A percentile compares a stretch with the other conserved stretches of the same genome.
These are phyloP conservation scores for Coleophoma eucalyptorum DNA, from an alignment of 2,329 filamentous ascomycete genomes.

Conservation along the genomic window DNA sequence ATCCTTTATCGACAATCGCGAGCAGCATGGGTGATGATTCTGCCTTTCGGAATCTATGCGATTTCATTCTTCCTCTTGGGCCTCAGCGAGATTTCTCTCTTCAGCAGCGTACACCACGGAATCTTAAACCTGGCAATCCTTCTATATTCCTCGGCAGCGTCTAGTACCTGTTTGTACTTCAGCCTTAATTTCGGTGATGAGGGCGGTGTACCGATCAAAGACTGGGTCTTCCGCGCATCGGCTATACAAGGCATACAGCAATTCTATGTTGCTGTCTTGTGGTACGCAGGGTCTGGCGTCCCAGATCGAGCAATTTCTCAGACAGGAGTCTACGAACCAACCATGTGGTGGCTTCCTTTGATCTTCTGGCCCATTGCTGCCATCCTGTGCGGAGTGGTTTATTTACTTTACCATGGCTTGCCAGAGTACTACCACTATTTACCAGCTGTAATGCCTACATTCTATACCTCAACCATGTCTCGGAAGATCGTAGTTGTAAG, in stretches of 20 bases:
- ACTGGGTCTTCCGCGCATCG: background rate
- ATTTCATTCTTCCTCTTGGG: background rate
- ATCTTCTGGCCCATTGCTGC: background rate
- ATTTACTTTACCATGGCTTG: constrained; percentile 48
- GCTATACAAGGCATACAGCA: background rate
- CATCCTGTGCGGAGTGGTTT: background rate
- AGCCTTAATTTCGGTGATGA: background rate
- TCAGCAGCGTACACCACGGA: background rate
- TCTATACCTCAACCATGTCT: constrained; percentile 57
- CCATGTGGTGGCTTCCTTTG: background rate
- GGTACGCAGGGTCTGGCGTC: background rate
- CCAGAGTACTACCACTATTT: constrained; percentile 63
- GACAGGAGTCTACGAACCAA: background rate
- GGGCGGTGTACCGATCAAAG: background rate
- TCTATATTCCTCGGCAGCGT: background rate
- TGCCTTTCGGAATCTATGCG: background rate
- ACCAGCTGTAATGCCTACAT: constrained; percentile 60
- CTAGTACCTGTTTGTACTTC: background rate
- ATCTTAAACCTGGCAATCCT: background rate
- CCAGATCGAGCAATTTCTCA: background rate
- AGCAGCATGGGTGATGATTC: background rate
- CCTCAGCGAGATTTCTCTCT: background rate
- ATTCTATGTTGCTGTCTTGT: background rate
- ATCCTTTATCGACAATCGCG: background rate
- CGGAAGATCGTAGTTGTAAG: constrained; percentile 54